Evolutionary conservation across 805 yeast genomes (phyloP).

Genomic region (Sugiyamaella qingdaonensis): DNA sequence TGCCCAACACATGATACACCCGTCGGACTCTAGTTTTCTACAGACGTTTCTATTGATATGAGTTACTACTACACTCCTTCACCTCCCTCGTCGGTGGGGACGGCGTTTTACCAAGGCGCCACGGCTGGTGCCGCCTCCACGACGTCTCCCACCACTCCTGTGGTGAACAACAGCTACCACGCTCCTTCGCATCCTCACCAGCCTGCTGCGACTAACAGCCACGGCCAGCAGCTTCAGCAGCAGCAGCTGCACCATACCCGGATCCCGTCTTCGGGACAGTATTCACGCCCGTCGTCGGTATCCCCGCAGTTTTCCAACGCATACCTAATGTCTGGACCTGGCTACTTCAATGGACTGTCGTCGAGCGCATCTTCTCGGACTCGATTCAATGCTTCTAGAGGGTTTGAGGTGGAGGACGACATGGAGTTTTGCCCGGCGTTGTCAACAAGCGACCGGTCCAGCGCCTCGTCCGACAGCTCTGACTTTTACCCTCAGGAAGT

Average conservation of each 20-base stretch:
- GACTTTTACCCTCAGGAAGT: neutral
- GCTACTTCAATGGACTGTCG: conserved; percentile 2
- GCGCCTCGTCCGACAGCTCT: conserved; percentile 8
- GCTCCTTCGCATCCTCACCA: conserved; percentile 6
- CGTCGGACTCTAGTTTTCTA: neutral
- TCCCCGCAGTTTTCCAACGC: conserved; percentile 28
- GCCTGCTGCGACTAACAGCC: conserved; percentile 6
- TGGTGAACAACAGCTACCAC: neutral
- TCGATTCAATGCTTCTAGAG: conserved; percentile 56
- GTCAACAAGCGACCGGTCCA: conserved; percentile 10
- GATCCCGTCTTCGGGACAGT: neutral
- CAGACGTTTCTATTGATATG: conserved; percentile 1
- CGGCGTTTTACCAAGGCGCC: neutral
- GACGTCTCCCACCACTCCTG: neutral
- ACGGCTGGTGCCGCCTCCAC: neutral
- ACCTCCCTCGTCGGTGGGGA: conserved; percentile 9
- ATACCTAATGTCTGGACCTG: conserved; percentile 18
- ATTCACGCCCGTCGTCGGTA: conserved; percentile 26
- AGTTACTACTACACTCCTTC: conserved; percentile 16
- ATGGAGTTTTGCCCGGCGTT: conserved; percentile 60
- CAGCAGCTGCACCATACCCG: conserved; percentile 11
- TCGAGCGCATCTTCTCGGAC: conserved; percentile 17
- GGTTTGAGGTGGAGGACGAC: conserved; percentile 70
- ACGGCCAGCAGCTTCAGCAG: conserved; percentile 12
- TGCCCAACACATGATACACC: neutral